phyloP scores from a whole-genome alignment of 1,284 basidiomycete genomes.

The Neotropicomus parvogracilis region DNA sequence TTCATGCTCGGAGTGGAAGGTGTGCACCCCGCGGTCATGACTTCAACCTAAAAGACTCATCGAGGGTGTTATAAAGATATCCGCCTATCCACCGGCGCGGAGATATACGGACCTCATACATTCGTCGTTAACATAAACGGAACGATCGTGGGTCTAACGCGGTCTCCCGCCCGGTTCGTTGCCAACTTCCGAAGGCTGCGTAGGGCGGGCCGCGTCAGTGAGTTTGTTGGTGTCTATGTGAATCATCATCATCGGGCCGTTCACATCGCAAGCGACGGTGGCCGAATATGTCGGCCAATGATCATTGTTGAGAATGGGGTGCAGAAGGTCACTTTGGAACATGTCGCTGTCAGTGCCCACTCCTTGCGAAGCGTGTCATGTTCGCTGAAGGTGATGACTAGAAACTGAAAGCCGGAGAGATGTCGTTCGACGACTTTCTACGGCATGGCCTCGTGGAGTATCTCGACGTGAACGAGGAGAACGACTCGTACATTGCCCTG shows the following conservation, averaged over 20 bases:
- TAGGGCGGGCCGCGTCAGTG: slow-evolving; percentile 88
- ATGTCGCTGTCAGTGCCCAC: slow-evolving; percentile 61
- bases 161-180: slow-evolving; percentile 85
- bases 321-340: slow-evolving; percentile 77
- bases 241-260: slow-evolving; percentile 95
- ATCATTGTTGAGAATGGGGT: slow-evolving; percentile 91
- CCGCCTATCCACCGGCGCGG: slow-evolving; percentile 86
- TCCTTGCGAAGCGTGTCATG: slow-evolving; percentile 3
- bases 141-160: slow-evolving; percentile 90
- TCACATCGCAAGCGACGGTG: slow-evolving; percentile 96
- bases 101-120: slow-evolving; percentile 90
- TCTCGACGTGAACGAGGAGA: slow-evolving; percentile 99
- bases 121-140: slow-evolving; percentile 98
- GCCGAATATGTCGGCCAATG: slow-evolving; percentile 95
- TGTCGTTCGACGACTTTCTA: slow-evolving; percentile 94
- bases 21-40: slow-evolving; percentile 32
- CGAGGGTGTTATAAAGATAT: slow-evolving; percentile 64
- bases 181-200: slow-evolving; percentile 88
- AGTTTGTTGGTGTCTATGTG: slow-evolving; percentile 97
- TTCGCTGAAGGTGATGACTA: slow-evolving; percentile 32
- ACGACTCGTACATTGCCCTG: slow-evolving; percentile 94
- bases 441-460: slow-evolving; percentile 97
- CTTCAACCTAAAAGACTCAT: slow-evolving; percentile 13
- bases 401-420: slow-evolving; percentile 76
- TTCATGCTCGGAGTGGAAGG: slow-evolving; percentile 97